Evolutionary conservation across 2,329 filamentous ascomycete species (phyloP).

Genomic region (Lachnellula willkommii): DNA sequence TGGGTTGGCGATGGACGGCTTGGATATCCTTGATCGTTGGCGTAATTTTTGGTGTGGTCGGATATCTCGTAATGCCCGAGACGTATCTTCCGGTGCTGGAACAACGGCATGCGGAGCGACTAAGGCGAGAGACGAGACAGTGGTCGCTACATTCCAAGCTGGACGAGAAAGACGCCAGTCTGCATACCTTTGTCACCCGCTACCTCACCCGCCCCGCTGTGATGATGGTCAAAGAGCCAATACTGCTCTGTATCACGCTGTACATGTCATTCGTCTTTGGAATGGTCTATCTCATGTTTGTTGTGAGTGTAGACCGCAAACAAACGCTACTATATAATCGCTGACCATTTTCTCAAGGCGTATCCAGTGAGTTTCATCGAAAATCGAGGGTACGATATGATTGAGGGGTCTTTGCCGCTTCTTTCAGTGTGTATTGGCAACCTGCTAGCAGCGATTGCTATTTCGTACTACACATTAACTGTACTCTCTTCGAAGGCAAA

Average conservation of each 20-base stretch:
- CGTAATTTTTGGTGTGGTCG: conserved; percentile 37
- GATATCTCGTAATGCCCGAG: conserved; percentile 43
- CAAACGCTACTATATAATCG: no score
- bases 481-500: no score
- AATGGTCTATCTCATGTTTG: no score
- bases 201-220: not conserved
- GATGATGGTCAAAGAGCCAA: not conserved
- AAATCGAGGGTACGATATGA: no score
- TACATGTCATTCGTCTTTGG: no score
- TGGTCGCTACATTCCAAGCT: conserved; percentile 23
- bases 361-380: no score
- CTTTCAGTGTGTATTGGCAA: no score
- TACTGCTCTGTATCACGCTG: not conserved
- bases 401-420: no score
- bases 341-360: no score
- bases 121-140: conserved; percentile 39
- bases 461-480: no score
- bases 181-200: not conserved
- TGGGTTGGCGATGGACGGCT: conserved; percentile 53
- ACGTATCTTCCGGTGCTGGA: conserved; percentile 46
- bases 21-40: conserved; percentile 50
- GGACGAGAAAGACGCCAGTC: not conserved
- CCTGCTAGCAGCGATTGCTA: no score
- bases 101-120: conserved; percentile 40
- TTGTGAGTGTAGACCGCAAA: no score